A percentile compares a stretch with the other conserved stretches of the same genome.
These are phyloP conservation scores for Saccharum officinarum DNA, from an alignment of 176 grass and related monocot species.

Conservation along the genomic window DNA sequence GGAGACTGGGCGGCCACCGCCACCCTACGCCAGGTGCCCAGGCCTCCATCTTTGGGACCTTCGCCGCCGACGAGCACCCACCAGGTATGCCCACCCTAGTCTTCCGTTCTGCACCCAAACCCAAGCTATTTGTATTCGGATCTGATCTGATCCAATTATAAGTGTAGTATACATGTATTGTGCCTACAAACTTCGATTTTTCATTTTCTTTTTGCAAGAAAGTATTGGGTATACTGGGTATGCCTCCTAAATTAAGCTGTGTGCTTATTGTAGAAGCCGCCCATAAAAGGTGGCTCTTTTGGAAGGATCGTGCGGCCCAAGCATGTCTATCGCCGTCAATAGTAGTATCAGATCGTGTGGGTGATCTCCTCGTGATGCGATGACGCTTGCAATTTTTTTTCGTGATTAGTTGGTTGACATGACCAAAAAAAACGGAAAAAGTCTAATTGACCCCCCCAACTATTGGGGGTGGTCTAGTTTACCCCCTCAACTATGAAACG, in stretches of 20 bases:
- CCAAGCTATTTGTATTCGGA: background rate
- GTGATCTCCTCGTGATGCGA: conserved; percentile 32
- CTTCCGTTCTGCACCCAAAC: background rate
- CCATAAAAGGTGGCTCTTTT: background rate
- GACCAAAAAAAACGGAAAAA: too few relatives aligned
- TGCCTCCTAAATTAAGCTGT: background rate
- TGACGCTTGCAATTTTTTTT: background rate
- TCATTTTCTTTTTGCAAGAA: background rate
- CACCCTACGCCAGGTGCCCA: too few relatives aligned
- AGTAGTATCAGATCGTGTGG: background rate
- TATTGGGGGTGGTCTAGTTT: too few relatives aligned
- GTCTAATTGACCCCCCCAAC: too few relatives aligned
- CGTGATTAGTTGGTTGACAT: background rate
- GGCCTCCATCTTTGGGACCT: background rate
- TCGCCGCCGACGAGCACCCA: background rate
- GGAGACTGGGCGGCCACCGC: too few relatives aligned
- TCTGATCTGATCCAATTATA: background rate
- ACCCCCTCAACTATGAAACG: too few relatives aligned
- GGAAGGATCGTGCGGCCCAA: conserved; percentile 1
- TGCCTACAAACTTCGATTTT: background rate
- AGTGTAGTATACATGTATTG: background rate
- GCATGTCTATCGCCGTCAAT: background rate
- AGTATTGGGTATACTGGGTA: background rate
- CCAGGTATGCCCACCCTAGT: background rate
- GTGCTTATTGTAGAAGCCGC: background rate